Evolutionary conservation across 805 yeast species (phyloP).

Genomic region (Cyberlindnera maritima): DNA sequence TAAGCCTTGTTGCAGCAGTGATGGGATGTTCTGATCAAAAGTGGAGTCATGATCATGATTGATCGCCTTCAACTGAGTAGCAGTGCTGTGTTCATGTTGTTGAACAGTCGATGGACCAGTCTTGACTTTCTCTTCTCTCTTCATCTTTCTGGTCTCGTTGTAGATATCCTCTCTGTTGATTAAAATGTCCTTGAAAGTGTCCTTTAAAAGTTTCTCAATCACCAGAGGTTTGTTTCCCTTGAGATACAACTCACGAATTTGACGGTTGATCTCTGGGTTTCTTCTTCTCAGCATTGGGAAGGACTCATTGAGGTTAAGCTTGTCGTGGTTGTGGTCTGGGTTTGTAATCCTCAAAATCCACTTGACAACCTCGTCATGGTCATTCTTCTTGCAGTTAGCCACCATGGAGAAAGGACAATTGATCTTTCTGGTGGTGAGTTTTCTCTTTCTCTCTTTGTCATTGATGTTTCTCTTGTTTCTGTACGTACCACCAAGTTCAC

Average conservation of each 20-base stretch:
- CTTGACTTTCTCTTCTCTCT: constrained; percentile 29
- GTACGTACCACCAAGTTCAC: constrained; percentile 30
- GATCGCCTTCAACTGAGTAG: constrained; percentile 13
- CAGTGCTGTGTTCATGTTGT: constrained; percentile 14
- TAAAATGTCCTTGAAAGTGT: constrained; percentile 25
- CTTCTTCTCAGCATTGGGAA: constrained; percentile 32
- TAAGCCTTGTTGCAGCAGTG: constrained; percentile 20
- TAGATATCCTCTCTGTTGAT: constrained; percentile 32
- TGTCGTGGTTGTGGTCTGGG: constrained; percentile 30
- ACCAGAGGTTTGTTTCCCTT: constrained; percentile 30
- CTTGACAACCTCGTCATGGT: constrained; percentile 25
- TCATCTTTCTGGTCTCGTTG: constrained; percentile 33
- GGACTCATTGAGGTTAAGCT: constrained; percentile 28
- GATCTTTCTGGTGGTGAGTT: constrained; percentile 30
- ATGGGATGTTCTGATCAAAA: constrained; percentile 30
- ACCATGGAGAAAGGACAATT: constrained; percentile 32
- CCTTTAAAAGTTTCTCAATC: constrained; percentile 27
- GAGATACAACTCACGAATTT: constrained; percentile 29
- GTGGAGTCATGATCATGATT: constrained; percentile 8
- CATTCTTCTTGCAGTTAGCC: constrained; percentile 30
- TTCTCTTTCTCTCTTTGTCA: constrained; percentile 31
- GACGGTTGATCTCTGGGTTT: constrained; percentile 31
- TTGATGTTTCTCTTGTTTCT: constrained; percentile 31
- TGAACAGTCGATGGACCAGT: constrained; percentile 8
- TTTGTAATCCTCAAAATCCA: constrained; percentile 28